These are phyloP conservation scores for Talaromyces proteolyticus DNA, from an alignment of 495 filamentous ascomycete genomes.

Conservation along the genomic window DNA sequence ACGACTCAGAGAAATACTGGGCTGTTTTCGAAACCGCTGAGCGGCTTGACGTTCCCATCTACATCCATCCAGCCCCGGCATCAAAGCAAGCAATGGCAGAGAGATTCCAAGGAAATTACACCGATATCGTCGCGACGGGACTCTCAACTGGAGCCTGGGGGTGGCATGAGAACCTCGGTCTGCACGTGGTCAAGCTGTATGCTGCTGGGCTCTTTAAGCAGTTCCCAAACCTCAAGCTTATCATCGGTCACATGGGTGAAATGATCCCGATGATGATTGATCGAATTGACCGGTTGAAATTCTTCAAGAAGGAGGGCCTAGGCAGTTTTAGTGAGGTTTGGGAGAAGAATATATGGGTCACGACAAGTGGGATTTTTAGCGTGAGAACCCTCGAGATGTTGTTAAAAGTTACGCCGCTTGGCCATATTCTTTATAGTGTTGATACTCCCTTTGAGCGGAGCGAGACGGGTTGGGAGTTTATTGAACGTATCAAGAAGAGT, in stretches of 20 bases:
- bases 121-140: not conserved
- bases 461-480: no score
- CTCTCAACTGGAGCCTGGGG: slow-evolving; percentile 6
- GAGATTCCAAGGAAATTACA: slow-evolving; percentile 3
- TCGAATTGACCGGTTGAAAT: slow-evolving; percentile 9
- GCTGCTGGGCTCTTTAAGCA: slow-evolving; percentile 11
- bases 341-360: slow-evolving; percentile 10
- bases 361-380: slow-evolving; percentile 8
- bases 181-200: slow-evolving; percentile 9
- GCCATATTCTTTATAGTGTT: no score
- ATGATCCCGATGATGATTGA: slow-evolving; percentile 29
- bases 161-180: slow-evolving; percentile 9
- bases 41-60: slow-evolving; percentile 50
- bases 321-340: slow-evolving; percentile 1
- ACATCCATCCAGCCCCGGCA: slow-evolving; percentile 46
- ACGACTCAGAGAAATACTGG: slow-evolving; percentile 37
- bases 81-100: not conserved
- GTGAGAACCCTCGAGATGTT: not conserved
- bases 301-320: not conserved
- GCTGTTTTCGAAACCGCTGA: slow-evolving; percentile 42
- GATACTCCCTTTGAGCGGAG: no score
- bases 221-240: slow-evolving; percentile 11
- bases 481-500: no score
- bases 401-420: no score
- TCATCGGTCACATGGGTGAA: slow-evolving; percentile 28